Evolutionary conservation across 768 basidiomycete species (phyloP).

Genomic region (Coprinellus micaceus): DNA sequence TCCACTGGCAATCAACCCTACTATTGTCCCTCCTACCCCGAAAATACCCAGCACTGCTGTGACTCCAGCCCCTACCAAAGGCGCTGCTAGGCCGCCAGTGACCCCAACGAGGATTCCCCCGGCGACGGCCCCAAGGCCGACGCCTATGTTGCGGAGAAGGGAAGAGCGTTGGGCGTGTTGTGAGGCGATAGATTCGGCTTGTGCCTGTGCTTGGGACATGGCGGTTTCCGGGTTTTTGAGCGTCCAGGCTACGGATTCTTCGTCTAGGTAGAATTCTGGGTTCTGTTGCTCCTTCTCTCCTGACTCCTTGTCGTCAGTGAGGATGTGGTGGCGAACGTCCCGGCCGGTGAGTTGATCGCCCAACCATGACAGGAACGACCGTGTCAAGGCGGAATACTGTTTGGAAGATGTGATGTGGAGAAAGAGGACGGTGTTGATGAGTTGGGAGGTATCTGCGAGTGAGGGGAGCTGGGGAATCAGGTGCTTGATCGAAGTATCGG

Average conservation of each 20-base stretch:
- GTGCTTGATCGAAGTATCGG: constrained; percentile 43
- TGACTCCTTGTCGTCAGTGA: neutral
- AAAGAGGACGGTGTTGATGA: constrained; percentile 50
- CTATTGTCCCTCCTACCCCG: constrained; percentile 51
- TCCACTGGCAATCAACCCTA: constrained; percentile 48
- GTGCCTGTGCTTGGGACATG: constrained; percentile 29
- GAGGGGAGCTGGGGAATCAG: constrained; percentile 36
- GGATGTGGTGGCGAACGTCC: neutral
- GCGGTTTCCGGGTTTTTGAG: constrained; percentile 48
- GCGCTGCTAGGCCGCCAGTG: constrained; percentile 58
- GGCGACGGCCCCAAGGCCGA: constrained; percentile 49
- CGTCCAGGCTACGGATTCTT: constrained; percentile 40
- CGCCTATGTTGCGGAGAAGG: constrained; percentile 42
- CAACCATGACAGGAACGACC: constrained; percentile 40
- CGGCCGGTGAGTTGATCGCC: neutral
- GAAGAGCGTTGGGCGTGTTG: constrained; percentile 40
- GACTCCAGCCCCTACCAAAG: constrained; percentile 53
- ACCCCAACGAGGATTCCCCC: constrained; percentile 54
- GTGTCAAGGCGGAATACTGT: constrained; percentile 48
- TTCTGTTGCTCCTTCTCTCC: constrained; percentile 11
- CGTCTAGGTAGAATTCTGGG: constrained; percentile 30
- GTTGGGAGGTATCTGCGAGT: constrained; percentile 32
- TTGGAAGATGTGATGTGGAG: constrained; percentile 45
- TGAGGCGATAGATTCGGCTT: constrained; percentile 35
- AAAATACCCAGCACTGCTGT: constrained; percentile 45